Percentiles rank a stretch among this genome's conserved stretches.
phyloP scores from a whole-genome alignment of 352 stramenopile genomes.

The Phytophthora pisi region DNA sequence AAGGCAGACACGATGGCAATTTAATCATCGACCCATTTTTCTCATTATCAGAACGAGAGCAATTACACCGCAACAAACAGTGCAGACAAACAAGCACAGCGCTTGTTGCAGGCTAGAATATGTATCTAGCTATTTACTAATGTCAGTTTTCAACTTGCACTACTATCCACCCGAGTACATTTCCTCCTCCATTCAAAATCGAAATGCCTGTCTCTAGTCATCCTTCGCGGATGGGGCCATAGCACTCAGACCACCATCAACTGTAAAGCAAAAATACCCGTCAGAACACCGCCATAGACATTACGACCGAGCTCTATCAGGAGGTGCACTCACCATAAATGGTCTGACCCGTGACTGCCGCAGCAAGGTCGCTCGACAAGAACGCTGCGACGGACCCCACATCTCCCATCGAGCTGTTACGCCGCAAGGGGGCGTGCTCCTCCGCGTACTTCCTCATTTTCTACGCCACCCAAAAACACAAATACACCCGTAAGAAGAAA shows the following conservation, averaged over 20 bases:
- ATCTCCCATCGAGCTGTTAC: conserved; percentile 73
- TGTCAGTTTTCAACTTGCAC: too few relatives aligned
- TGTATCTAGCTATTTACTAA: too few relatives aligned
- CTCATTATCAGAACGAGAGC: too few relatives aligned
- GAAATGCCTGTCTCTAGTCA: conserved; percentile 11
- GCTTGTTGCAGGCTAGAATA: too few relatives aligned
- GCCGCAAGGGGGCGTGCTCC: conserved; percentile 66
- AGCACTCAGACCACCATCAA: conserved; percentile 77
- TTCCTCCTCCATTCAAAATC: not conserved
- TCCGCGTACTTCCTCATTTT: conserved; percentile 84
- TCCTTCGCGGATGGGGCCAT: conserved; percentile 51
- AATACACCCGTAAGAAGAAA: not conserved
- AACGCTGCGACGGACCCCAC: conserved; percentile 84
- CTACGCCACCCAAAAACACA: conserved; percentile 27
- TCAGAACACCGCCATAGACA: conserved; percentile 5
- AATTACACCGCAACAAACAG: too few relatives aligned
- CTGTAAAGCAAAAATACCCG: conserved; percentile 19
- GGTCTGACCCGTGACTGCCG: conserved; percentile 89
- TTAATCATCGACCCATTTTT: not conserved
- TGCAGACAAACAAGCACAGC: too few relatives aligned
- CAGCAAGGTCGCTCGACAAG: conserved; percentile 73
- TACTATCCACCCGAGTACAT: too few relatives aligned
- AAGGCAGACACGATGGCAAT: not conserved
- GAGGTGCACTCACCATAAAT: conserved; percentile 70
- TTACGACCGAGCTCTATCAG: not conserved